These are phyloP conservation scores for Trichoderma aggressivum DNA, from an alignment of 2,329 filamentous ascomycete species.

Conservation along the genomic window DNA sequence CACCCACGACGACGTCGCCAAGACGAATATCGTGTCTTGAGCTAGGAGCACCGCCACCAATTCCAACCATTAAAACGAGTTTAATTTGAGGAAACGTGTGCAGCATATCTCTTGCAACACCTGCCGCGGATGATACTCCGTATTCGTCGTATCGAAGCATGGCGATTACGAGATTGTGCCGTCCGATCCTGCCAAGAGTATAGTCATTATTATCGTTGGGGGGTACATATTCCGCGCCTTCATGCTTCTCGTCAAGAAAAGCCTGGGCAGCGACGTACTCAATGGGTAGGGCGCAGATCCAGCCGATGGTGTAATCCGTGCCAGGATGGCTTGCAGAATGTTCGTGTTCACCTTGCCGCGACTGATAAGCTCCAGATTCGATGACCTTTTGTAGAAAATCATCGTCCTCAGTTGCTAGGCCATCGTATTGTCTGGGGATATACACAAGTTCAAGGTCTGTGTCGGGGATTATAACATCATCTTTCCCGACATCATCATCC, in stretches of 20 bases:
- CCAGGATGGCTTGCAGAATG: too few species aligned
- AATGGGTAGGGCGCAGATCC: background rate
- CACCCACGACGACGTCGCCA: background rate
- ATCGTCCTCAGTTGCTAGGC: background rate
- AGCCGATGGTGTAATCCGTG: background rate
- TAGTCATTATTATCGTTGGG: background rate
- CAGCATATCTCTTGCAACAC: background rate
- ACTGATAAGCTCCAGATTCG: background rate
- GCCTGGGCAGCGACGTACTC: background rate
- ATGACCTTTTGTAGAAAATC: background rate
- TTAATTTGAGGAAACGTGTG: background rate
- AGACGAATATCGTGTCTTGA: background rate
- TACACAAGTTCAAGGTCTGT: background rate
- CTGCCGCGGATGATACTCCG: fast-evolving
- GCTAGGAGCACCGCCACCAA: background rate
- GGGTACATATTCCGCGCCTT: background rate
- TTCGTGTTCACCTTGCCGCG: background rate
- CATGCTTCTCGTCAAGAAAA: background rate
- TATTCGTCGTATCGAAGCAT: background rate
- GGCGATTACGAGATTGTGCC: background rate
- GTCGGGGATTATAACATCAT: background rate
- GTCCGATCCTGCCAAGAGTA: background rate
- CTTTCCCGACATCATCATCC: background rate
- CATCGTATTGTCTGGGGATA: background rate
- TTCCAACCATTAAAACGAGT: background rate